Base-by-base conservation (phyloP, 257 asterid species). In the Ilex aquifolium region DNA sequence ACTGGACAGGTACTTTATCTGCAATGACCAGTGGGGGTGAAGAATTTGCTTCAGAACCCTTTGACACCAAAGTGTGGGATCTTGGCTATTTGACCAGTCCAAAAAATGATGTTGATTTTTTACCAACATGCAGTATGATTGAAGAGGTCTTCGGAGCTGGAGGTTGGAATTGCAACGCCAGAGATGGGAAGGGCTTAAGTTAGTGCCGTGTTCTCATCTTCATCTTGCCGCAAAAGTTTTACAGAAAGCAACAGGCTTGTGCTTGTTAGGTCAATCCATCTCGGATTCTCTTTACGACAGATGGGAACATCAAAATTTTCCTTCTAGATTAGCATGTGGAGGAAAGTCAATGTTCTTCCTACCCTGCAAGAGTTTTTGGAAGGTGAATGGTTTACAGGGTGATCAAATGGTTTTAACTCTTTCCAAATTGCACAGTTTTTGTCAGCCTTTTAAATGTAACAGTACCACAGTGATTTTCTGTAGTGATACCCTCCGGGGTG, bases 131-230 rank as follows among this genome's bases (percentile, higher is more conserved):
- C 70, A 51, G 67, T 62, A 64, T 79, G 77, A 79, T 79, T 49
- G 88, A 82, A 58, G 88, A 82, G 64, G 80, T 82, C 17, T 82
- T 82, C 50, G 79, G 85, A 59, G 70, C 72, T 9, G 80, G 69
- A 57, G 71, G 77, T 59, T 76, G 73, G 73, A 74, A 72, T 69
- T 55, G 56, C 64, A 60, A 64, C 40, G 58, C 68, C 44, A 69
- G 69, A 14, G 80, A 75, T 59, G 73, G 70, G 49, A 62, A 72
- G 44, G 59, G 61, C 59, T 65, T 63, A 52, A 61, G 60, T 63
- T 69, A 56, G 67, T 21, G 27, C 27, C 27, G 27, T 21, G 27
- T 21, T 53, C 44, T 44, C 50, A 49, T 12, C 54, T 49, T 49
- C 8, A 4, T 36, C 42, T 36, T 36, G 7, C 42, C 2, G 5